Conservation (phyloP, 1,139 yeast genomes). For the Blastobotrys serpentis region DNA sequence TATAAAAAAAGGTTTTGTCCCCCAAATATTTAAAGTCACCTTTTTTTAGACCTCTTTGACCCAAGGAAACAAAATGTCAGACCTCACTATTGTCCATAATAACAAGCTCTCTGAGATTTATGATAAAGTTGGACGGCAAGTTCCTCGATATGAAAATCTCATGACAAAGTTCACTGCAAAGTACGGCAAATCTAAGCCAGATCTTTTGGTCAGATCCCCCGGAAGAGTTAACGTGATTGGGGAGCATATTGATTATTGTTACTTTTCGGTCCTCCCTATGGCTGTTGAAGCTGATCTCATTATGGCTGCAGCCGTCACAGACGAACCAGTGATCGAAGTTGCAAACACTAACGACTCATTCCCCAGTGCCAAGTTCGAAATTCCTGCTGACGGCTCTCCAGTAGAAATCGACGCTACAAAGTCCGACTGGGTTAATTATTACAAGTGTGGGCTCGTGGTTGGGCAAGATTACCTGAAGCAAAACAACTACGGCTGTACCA, state of each 20-base stretch:
- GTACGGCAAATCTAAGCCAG: conserved; percentile 36
- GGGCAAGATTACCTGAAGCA: conserved; percentile 54
- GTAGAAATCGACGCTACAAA: conserved; percentile 50
- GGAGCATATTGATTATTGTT: conserved; percentile 71
- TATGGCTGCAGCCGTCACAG: conserved; percentile 48
- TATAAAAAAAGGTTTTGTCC: not conserved
- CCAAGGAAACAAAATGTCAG: no score
- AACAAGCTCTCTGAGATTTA: conserved; percentile 25
- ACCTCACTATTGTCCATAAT: conserved; percentile 14
- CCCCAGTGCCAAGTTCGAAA: conserved; percentile 42
- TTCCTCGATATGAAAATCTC: conserved; percentile 28
- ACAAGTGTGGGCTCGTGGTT: conserved; percentile 64
- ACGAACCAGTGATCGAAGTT: conserved; percentile 41
- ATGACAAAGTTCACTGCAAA: conserved; percentile 24
- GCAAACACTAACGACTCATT: conserved; percentile 48
- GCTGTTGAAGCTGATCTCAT: conserved; percentile 67
- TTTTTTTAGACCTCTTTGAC: no score
- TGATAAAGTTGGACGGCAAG: conserved; percentile 24
- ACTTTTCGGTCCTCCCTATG: conserved; percentile 72
- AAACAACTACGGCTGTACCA: conserved; percentile 14
- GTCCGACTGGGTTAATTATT: conserved; percentile 65
- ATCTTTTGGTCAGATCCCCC: conserved; percentile 60
- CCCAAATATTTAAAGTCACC: not conserved
- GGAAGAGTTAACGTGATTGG: conserved; percentile 77
- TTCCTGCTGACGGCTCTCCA: conserved; percentile 46